Base-by-base conservation (phyloP, 176 grass and related monocot species). In the Lolium multiflorum region DNA sequence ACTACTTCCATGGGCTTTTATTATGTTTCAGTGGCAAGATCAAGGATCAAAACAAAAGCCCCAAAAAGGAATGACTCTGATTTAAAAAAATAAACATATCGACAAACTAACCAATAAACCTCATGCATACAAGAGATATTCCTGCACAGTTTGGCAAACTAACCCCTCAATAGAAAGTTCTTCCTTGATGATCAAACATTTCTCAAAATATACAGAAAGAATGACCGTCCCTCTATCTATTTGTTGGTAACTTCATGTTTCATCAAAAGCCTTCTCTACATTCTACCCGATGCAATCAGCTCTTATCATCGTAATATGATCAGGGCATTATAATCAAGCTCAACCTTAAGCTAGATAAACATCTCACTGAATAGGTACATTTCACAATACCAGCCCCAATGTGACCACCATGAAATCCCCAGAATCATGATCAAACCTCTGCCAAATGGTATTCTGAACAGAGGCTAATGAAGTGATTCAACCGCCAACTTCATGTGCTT, bases 401-500 rank as follows among this genome's bases (percentile, higher is more conserved):
- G 13, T 51, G 21, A 0, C 1, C 25, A 6, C 20, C 71, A 22
- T 35, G 11, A 56, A 56, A 10, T 70, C 15, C 58, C 18, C 9
- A 59, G 28, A 58, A 58, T 21, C 48, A 80, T 65, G 46, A 60
- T 72, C 13, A 18, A 60, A 25, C 18, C 55, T 0, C 11, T 49
- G n/a, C 7, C 1, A 9, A 35, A 10, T 31, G 13, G 11, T 56
- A 43, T 24, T 20, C 20, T 37, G 1, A 37, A 46, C 52, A 86
- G 31, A 54, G 10, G 11, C 66, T 86, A 97, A 69, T 7, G 18
- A 81, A 95, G 83, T 48, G 93, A 86, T 76, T 89, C 78, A 26
- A 95, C 80, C 4, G 95, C 56, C 41, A 84, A 44, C 17, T 87
- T 94, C 89, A 98, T 98, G 76, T 94, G 88, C 54, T 68, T 71